Base-by-base conservation (phyloP, 169 alveolate species). In the Cryptosporidium muris region DNA sequence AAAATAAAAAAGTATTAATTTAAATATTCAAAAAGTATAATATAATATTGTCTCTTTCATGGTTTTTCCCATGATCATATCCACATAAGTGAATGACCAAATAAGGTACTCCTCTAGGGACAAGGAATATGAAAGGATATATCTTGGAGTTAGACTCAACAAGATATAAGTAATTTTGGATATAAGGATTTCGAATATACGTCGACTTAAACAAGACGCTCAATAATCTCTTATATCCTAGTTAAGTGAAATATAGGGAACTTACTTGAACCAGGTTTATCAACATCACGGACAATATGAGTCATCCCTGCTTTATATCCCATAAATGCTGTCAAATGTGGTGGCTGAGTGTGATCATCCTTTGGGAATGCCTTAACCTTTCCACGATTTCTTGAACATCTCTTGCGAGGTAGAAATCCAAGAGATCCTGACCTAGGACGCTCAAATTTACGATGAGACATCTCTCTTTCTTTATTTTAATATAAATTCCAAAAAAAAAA, bases 231-330 rank as follows among this genome's bases (percentile, higher is more conserved):
- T 25, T 48, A 58, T 14, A 58, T 52, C 85, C 51, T 43, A 16
- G n/a, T 42, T 56, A 43, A 16, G n/a, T 34, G 34, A 40, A 43
- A 54, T 56, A 88, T 65, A 52, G n/a, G 6, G 9, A 68, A 63
- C 90, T 54, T 67, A 47, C 80, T 96, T 53, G 99, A 97, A 25
- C 99, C 99, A 25, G 99, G 99, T 91, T 95, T 95, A 74, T 97
- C 98, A 68, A 97, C 99, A 89, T 97, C 99, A 81, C 99, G 96
- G 65, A 97, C 99, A 58, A 98, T 96, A 94, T 98, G 99, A 54
- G 99, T 97, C 99, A 98, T 98, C 81, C 99, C 99, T 65, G 99
- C 99, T 94, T 98, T 98, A 96, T 95, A 98, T 81, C 99, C 99
- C 95, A 96, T 94, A 94, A 98, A 98, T 74, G 99, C 99, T 0